Percentiles rank a stretch among this genome's conserved stretches.
These are phyloP conservation scores for Metarhizium robertsii DNA, from an alignment of 2,329 filamentous ascomycete genomes.

Conservation along the genomic window DNA sequence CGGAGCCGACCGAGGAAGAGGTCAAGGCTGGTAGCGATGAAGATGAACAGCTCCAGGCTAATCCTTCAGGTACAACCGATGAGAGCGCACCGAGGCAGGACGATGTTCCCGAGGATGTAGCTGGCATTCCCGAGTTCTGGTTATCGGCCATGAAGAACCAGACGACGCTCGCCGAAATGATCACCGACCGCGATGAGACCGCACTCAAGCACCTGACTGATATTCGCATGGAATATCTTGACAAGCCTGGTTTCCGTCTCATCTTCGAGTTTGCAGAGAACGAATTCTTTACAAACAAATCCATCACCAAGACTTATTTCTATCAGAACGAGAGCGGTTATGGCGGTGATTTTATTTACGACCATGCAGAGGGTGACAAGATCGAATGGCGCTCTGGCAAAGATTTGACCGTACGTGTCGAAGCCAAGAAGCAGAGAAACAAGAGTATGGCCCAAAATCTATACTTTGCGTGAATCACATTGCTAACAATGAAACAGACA, in stretches of 20 bases:
- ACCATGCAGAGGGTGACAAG: conserved; percentile 96
- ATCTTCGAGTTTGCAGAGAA: conserved; percentile 97
- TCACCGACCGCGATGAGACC: conserved; percentile 92
- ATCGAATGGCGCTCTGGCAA: conserved; percentile 93
- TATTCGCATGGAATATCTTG: conserved; percentile 98
- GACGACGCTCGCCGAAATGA: conserved; percentile 92
- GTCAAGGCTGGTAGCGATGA: conserved; percentile 77
- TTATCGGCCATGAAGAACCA: conserved; percentile 99
- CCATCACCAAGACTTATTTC: conserved; percentile 94
- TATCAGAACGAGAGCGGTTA: conserved; percentile 99
- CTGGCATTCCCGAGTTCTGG: conserved; percentile 98
- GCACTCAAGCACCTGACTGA: conserved; percentile 85
- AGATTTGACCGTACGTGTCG: conserved; percentile 86
- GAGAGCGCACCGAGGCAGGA: conserved; percentile 48
- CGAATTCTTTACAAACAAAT: conserved; percentile 96
- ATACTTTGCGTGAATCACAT: neutral
- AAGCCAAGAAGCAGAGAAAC: conserved; percentile 99
- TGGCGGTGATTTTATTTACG: conserved; percentile 98
- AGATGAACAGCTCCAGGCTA: conserved; percentile 62
- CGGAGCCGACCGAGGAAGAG: conserved; percentile 81
- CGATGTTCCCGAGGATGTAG: conserved; percentile 45
- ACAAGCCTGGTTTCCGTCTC: conserved; percentile 93
- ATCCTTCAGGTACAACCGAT: conserved; percentile 36
- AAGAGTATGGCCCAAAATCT: conserved; percentile 65
- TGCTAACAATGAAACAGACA: conserved; percentile 54